Percentiles rank a stretch among this genome's conserved stretches.
Conservation (phyloP, 1,139 yeast species). For the Meyerozyma sp. region DNA sequence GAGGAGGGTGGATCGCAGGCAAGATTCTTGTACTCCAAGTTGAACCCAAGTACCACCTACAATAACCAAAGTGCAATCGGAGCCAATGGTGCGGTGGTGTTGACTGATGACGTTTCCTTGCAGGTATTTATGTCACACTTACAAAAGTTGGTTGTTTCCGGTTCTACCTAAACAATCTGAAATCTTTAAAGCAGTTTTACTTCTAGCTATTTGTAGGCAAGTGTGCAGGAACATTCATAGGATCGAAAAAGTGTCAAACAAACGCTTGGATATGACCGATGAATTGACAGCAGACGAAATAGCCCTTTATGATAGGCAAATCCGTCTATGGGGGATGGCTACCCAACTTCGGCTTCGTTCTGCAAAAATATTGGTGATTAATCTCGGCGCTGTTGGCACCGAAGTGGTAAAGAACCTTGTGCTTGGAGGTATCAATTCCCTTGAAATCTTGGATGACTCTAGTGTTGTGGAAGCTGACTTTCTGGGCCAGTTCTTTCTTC, state of each 20-base stretch:
- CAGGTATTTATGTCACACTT: slow-evolving; percentile 90
- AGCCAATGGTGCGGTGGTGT: slow-evolving; percentile 68
- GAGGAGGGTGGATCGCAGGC: slow-evolving; percentile 99
- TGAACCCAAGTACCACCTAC: slow-evolving; percentile 88
- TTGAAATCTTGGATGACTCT: slow-evolving; percentile 64
- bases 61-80: slow-evolving; percentile 50
- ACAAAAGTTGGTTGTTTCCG: slow-evolving; percentile 71
- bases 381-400: slow-evolving; percentile 68
- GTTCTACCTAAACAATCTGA: slow-evolving; percentile 23
- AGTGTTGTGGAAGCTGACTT: slow-evolving; percentile 58
- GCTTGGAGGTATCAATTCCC: slow-evolving; percentile 79
- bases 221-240: not conserved
- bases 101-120: slow-evolving; percentile 91
- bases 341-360: slow-evolving; percentile 80
- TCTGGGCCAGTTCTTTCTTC: slow-evolving; percentile 75
- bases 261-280: not conserved
- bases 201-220: not conserved
- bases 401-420: slow-evolving; percentile 83
- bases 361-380: slow-evolving; percentile 64
- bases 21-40: slow-evolving; percentile 87
- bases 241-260: not conserved
- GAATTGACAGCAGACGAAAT: slow-evolving; percentile 55
- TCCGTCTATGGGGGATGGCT: slow-evolving; percentile 93
- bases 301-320: slow-evolving; percentile 91
- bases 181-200: not conserved